Evolutionary conservation across 2,329 filamentous ascomycete genomes (phyloP).

Genomic region (Mollisiaceae sp.): DNA sequence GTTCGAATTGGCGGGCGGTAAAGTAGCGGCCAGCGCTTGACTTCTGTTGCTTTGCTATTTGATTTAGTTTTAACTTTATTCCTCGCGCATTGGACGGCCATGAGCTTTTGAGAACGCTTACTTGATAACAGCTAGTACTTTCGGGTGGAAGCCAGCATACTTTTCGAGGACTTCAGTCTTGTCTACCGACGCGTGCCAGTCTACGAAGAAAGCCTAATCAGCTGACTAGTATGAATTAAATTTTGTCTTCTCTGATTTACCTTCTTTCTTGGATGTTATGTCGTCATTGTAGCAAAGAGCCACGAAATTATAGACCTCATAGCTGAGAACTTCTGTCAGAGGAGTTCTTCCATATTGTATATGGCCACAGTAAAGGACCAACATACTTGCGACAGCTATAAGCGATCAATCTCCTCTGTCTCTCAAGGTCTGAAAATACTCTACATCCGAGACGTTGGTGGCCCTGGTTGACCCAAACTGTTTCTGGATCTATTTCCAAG

Average conservation of each 20-base stretch:
- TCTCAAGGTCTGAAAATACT: slow-evolving; percentile 14
- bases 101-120: slow-evolving; percentile 5
- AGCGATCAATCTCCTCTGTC: slow-evolving; percentile 31
- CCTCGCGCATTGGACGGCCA: neutral
- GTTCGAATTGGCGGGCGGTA: slow-evolving; percentile 50
- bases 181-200: slow-evolving; percentile 30
- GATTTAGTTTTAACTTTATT: neutral
- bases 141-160: slow-evolving; percentile 27
- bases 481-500: slow-evolving; percentile 38
- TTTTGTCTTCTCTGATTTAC: neutral
- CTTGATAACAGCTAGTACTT: slow-evolving; percentile 26
- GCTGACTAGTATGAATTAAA: neutral
- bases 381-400: slow-evolving; percentile 39
- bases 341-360: neutral
- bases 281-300: slow-evolving; percentile 31
- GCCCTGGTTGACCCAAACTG: slow-evolving; percentile 37
- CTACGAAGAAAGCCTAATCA: slow-evolving; percentile 11
- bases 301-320: slow-evolving; percentile 31
- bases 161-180: slow-evolving; percentile 25
- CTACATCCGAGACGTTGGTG: slow-evolving; percentile 26
- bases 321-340: neutral
- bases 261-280: slow-evolving; percentile 19
- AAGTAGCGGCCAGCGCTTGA: slow-evolving; percentile 49
- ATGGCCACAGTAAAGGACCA: neutral
- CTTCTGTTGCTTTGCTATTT: slow-evolving; percentile 46